Conservation (phyloP, 2,329 filamentous ascomycete genomes). For the Penicillium palitans region DNA sequence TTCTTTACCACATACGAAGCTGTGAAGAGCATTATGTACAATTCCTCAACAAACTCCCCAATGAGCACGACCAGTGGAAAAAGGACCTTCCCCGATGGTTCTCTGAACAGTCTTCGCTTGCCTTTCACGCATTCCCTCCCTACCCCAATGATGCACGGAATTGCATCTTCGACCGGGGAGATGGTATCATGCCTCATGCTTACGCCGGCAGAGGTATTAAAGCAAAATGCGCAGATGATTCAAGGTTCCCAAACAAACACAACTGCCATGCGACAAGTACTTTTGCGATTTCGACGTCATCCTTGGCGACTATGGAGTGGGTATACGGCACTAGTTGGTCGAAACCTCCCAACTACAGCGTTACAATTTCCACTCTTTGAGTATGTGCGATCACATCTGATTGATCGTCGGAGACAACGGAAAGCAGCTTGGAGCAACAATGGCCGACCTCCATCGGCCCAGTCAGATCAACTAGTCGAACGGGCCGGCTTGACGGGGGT, state of each 20-base stretch:
- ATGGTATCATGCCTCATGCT: conserved; percentile 82
- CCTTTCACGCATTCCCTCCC: conserved; percentile 54
- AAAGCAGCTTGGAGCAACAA: conserved; percentile 18
- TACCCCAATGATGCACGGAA: conserved; percentile 68
- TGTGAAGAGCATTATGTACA: conserved; percentile 64
- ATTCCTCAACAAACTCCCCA: conserved; percentile 39
- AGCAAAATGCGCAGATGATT: conserved; percentile 91
- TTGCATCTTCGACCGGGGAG: conserved; percentile 74
- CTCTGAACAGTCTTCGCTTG: conserved; percentile 11
- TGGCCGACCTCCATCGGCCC: conserved; percentile 7
- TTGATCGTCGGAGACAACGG: conserved; percentile 42
- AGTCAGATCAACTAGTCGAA: conserved; percentile 54
- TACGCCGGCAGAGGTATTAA: conserved; percentile 85
- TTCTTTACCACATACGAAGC: conserved; percentile 92
- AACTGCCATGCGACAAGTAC: conserved; percentile 58
- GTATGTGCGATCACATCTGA: conserved; percentile 59
- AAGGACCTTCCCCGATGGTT: background rate
- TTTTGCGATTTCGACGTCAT: conserved; percentile 57
- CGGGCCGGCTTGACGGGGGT: conserved; percentile 69
- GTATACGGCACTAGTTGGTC: conserved; percentile 76
- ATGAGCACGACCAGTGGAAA: conserved; percentile 4
- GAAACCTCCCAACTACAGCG: conserved; percentile 84
- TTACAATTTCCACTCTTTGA: conserved; percentile 89
- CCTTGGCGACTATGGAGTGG: conserved; percentile 64
- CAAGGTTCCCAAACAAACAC: conserved; percentile 30